These are phyloP conservation scores for Hypomyces rosellus DNA, from an alignment of 2,329 filamentous ascomycete genomes.

Conservation along the genomic window DNA sequence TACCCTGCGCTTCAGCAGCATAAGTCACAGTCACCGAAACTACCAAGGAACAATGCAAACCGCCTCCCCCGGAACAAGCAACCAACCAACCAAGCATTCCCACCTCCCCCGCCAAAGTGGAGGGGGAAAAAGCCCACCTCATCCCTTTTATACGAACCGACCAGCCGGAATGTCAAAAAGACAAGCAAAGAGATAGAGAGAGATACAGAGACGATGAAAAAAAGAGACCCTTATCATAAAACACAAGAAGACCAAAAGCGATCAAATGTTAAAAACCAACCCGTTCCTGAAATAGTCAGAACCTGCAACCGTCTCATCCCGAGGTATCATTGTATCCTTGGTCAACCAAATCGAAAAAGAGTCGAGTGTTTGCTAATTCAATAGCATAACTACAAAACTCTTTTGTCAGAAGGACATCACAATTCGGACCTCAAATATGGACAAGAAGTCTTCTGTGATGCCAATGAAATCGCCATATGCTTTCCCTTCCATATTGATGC, in stretches of 20 bases:
- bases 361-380: too few relatives aligned
- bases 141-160: conserved; percentile 10
- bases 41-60: conserved; percentile 7
- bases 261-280: background rate
- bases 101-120: background rate
- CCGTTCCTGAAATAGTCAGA: too few relatives aligned
- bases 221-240: conserved; percentile 1
- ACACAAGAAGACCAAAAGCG: background rate
- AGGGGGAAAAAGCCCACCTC: conserved; percentile 1
- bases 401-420: too few relatives aligned
- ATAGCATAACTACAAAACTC: too few relatives aligned
- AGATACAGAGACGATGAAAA: background rate
- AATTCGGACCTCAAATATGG: too few relatives aligned
- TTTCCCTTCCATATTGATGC: too few relatives aligned
- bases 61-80: background rate
- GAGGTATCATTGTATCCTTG: conserved; percentile 3
- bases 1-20: conserved; percentile 2
- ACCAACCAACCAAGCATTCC: background rate
- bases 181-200: background rate
- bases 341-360: too few relatives aligned
- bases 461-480: too few relatives aligned
- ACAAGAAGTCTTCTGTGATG: too few relatives aligned
- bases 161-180: background rate
- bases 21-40: conserved; percentile 5
- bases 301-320: background rate